Conservation (phyloP, 768 basidiomycete genomes). For the Lactarius evosmus region DNA sequence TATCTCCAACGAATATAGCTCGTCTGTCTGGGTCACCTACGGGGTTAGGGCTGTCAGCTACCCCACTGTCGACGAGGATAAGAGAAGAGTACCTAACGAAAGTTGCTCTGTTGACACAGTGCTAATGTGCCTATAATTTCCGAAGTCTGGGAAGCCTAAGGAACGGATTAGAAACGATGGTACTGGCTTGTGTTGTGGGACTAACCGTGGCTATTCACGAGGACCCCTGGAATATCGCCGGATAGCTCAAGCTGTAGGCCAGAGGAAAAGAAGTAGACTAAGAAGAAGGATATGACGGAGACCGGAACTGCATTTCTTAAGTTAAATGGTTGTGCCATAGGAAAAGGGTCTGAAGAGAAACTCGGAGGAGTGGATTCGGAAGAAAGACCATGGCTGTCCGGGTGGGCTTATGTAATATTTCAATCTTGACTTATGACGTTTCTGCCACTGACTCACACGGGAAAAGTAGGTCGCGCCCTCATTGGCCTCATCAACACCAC, state of each 20-base stretch:
- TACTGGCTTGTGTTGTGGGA: background rate
- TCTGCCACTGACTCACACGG: too few species aligned
- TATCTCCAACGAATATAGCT: conserved; percentile 78
- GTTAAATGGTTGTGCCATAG: conserved; percentile 20
- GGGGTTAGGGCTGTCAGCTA: background rate
- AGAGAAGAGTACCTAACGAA: conserved; percentile 45
- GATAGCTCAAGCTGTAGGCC: conserved; percentile 33
- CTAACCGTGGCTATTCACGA: conserved; percentile 15
- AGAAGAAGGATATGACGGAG: conserved; percentile 40
- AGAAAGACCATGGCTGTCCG: background rate
- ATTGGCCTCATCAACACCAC: too few species aligned
- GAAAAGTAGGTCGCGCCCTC: too few species aligned
- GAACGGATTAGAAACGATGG: background rate
- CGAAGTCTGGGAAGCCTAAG: conserved; percentile 54
- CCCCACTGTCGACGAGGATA: background rate
- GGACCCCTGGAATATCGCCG: conserved; percentile 17
- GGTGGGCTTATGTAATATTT: background rate
- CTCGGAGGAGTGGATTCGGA: background rate
- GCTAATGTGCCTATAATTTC: conserved; percentile 43
- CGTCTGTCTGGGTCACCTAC: conserved; percentile 53
- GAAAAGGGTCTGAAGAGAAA: background rate
- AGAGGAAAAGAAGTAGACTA: conserved; percentile 44
- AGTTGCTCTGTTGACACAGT: conserved; percentile 50
- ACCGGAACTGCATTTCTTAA: conserved; percentile 35
- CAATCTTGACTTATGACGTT: too few species aligned